Conservation (phyloP, 139 green algal species). For the Chlorella sp. region DNA sequence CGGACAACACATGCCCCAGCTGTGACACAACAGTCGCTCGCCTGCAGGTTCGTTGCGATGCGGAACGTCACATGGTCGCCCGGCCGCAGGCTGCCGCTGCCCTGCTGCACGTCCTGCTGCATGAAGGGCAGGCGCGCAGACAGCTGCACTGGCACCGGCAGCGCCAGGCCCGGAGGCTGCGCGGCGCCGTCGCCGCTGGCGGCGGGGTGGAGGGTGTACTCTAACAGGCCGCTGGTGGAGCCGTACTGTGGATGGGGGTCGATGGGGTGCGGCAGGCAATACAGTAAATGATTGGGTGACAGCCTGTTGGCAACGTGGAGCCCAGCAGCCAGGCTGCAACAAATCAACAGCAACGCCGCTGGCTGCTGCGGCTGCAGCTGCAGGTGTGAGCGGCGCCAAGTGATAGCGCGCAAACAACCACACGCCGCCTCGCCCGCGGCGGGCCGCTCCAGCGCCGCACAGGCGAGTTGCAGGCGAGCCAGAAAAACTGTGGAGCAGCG, state of each 20-base stretch:
- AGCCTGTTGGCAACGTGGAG: too few relatives aligned
- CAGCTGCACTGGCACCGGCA: background rate
- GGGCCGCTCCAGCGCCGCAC: conserved; percentile 44
- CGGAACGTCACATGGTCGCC: conserved; percentile 58
- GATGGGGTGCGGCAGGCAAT: background rate
- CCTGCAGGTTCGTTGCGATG: conserved; percentile 47
- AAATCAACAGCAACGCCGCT: too few relatives aligned
- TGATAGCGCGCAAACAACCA: too few relatives aligned
- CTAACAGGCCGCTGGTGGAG: conserved; percentile 43
- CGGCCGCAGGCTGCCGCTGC: conserved; percentile 1
- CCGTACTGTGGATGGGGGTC: conserved; percentile 9
- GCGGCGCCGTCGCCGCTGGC: conserved; percentile 1
- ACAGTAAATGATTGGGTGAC: too few relatives aligned
- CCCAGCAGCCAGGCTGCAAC: too few relatives aligned
- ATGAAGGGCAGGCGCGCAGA: conserved; percentile 9
- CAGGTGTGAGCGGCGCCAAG: too few relatives aligned
- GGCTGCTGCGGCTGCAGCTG: too few relatives aligned
- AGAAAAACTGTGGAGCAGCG: too few relatives aligned
- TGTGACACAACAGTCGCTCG: background rate
- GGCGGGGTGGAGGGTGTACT: conserved; percentile 23
- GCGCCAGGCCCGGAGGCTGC: conserved; percentile 2
- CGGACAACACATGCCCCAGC: background rate
- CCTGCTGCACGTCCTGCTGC: conserved; percentile 15
- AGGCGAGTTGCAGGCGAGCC: too few relatives aligned
- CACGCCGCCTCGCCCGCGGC: too few relatives aligned